A percentile compares a stretch with the other conserved stretches of the same genome.
phyloP scores from a whole-genome alignment of 2,329 filamentous ascomycete genomes.

The Botrytis squamosa region DNA sequence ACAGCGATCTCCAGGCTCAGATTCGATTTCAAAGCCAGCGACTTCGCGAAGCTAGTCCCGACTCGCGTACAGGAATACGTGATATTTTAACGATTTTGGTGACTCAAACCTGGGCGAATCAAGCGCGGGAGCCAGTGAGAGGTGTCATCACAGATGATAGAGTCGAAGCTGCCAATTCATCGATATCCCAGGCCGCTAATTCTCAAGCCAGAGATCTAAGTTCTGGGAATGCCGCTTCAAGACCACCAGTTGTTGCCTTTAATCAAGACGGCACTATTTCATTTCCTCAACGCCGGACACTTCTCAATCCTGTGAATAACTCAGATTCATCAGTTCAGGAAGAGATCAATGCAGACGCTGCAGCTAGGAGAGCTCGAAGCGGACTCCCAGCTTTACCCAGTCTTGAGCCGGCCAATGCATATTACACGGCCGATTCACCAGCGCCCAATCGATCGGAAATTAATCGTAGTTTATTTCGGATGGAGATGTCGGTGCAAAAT shows the following conservation, averaged over 20 bases:
- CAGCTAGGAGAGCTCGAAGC: not conserved
- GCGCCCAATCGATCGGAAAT: not conserved
- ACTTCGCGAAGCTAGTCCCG: not conserved
- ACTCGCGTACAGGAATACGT: not conserved
- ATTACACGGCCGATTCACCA: not conserved
- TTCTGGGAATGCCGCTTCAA: not conserved
- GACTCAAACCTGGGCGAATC: too few relatives aligned
- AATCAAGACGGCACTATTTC: not conserved
- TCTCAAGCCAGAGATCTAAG: not conserved
- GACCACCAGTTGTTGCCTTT: not conserved
- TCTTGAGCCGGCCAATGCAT: not conserved
- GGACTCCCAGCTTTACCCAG: not conserved
- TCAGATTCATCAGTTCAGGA: not conserved
- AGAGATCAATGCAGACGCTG: not conserved
- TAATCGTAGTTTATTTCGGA: not conserved
- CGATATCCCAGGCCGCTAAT: not conserved
- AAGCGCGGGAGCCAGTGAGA: not conserved
- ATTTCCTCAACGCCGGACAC: not conserved
- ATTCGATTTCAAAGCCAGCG: not conserved
- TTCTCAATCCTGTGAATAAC: not conserved
- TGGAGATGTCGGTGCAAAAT: not conserved
- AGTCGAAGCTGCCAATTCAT: rapidly evolving
- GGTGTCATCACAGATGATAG: rapidly evolving
- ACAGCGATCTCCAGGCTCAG: not conserved
- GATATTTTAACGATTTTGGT: not conserved